These are phyloP conservation scores for Dothideomycetidae sp. DNA, from an alignment of 2,329 filamentous ascomycete species.

Conservation along the genomic window DNA sequence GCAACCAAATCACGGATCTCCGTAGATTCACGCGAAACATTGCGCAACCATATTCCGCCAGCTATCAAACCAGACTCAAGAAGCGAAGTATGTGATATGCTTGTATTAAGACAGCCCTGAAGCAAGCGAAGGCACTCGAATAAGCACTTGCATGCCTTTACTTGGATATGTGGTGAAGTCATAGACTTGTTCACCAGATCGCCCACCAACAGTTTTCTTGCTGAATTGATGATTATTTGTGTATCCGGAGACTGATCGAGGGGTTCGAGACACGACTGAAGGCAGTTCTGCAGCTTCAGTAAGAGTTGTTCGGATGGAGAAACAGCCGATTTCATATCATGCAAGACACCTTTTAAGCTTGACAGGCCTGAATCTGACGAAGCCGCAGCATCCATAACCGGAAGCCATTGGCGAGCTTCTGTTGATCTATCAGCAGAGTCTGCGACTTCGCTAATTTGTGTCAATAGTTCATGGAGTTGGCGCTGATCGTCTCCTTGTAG, in stretches of 20 bases:
- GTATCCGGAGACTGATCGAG: neutral
- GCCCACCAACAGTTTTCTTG: neutral
- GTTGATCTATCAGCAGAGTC: neutral
- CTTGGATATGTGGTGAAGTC: neutral
- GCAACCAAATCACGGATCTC: neutral
- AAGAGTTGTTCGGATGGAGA: too few relatives aligned
- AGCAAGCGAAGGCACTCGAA: neutral
- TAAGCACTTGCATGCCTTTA: neutral
- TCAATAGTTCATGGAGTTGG: neutral
- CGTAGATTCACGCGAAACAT: too few relatives aligned
- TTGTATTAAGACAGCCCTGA: neutral
- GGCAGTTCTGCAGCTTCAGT: neutral
- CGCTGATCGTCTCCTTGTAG: neutral
- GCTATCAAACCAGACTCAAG: conserved; percentile 1
- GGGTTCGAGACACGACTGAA: neutral
- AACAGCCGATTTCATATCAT: too few relatives aligned
- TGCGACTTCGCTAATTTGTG: neutral
- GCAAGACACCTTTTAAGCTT: too few relatives aligned
- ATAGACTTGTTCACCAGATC: neutral
- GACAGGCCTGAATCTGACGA: neutral
- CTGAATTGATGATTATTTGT: neutral
- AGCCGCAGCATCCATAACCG: neutral
- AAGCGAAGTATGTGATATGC: neutral
- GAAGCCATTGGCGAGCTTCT: neutral
- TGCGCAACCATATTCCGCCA: neutral